These are phyloP conservation scores for Alopecurus myosuroides DNA, from an alignment of 176 grass and related monocot species.

Conservation along the genomic window DNA sequence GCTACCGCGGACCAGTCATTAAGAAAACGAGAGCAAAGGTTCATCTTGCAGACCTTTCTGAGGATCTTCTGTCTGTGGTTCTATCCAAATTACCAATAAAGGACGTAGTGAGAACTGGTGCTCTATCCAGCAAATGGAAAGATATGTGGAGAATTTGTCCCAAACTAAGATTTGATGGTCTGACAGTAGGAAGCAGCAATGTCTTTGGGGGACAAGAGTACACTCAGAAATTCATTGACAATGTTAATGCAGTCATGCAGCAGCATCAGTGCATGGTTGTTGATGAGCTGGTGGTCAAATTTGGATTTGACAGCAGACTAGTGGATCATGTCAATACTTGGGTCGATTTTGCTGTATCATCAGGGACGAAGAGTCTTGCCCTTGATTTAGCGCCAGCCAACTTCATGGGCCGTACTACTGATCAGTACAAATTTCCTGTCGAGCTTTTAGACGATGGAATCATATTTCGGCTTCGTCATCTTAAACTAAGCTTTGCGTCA, in stretches of 20 bases:
- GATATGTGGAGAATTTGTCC: neutral
- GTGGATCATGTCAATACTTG: slow-evolving; percentile 22
- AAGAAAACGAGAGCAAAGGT: neutral
- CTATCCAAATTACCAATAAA: slow-evolving; percentile 11
- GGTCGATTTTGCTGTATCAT: slow-evolving; percentile 8
- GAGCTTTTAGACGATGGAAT: neutral
- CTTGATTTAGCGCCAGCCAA: neutral
- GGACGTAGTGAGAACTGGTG: slow-evolving; percentile 5
- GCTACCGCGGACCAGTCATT: neutral
- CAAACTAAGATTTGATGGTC: slow-evolving; percentile 15
- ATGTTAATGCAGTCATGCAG: slow-evolving; percentile 17
- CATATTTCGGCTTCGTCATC: neutral
- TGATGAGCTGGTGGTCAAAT: slow-evolving; percentile 3
- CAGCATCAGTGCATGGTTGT: neutral
- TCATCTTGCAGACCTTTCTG: neutral
- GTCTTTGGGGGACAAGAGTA: neutral
- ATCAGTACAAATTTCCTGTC: neutral
- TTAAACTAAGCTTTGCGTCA: slow-evolving; percentile 8
- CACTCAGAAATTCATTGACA: slow-evolving; percentile 1
- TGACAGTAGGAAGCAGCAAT: neutral
- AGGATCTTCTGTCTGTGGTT: neutral
- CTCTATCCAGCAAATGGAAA: slow-evolving; percentile 29
- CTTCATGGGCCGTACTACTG: neutral
- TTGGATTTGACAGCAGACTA: neutral
- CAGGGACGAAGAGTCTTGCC: neutral